A percentile compares a stretch with the other conserved stretches of the same genome.
Evolutionary conservation across 306 rosid genomes (phyloP).

Genomic region (Malus sieversii): DNA sequence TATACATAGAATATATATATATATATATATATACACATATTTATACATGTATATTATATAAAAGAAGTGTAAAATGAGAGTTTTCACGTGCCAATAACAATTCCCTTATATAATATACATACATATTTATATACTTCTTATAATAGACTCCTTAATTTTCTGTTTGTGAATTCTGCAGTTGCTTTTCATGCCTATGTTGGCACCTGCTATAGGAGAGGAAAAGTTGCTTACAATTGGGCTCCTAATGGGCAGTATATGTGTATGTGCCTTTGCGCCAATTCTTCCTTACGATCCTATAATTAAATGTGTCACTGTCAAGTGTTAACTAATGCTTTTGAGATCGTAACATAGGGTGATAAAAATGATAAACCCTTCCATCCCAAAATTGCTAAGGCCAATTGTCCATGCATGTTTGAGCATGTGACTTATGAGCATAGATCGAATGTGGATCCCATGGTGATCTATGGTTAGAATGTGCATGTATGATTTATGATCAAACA

Average conservation of each 20-base stretch:
- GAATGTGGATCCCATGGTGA: not conserved
- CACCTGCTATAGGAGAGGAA: constrained; percentile 57
- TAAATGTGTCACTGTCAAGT: not conserved
- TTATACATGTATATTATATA: too few species aligned
- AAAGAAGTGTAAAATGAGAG: too few species aligned
- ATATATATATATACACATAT: too few species aligned
- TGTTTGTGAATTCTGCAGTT: constrained; percentile 38
- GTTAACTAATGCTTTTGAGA: not conserved
- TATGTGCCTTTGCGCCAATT: constrained; percentile 21
- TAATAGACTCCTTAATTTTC: not conserved
- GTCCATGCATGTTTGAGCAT: not conserved
- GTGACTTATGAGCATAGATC: not conserved
- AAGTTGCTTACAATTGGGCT: constrained; percentile 67
- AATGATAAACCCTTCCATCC: too few species aligned
- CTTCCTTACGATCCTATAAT: not conserved
- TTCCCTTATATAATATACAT: too few species aligned
- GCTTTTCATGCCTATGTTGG: constrained; percentile 59
- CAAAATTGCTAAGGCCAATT: too few species aligned
- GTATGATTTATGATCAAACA: not conserved
- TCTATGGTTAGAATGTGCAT: not conserved
- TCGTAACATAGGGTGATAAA: not conserved
- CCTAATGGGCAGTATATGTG: constrained; percentile 40
- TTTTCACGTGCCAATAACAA: too few species aligned
- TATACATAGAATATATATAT: too few species aligned
- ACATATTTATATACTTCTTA: too few species aligned